phyloP scores from a whole-genome alignment of 164 flowering plant species.

The Nymphaea thermarum region DNA sequence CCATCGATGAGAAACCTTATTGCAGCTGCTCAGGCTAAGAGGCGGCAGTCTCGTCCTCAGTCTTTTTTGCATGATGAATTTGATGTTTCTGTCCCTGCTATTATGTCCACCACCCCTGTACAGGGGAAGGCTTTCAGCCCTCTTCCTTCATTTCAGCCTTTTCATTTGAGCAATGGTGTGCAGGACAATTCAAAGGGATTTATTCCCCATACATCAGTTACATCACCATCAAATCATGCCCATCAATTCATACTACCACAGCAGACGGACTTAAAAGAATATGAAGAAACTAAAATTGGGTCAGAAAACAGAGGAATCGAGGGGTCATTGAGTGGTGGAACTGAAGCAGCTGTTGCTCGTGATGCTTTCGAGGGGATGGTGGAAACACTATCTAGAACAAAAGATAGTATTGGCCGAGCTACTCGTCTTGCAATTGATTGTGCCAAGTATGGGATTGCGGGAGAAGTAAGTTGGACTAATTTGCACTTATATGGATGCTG shows the following conservation, averaged over 20 bases:
- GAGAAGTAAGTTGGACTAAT: conserved; percentile 46
- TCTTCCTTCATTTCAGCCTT: conserved; percentile 13
- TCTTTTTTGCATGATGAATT: conserved; percentile 17
- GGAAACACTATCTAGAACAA: conserved; percentile 94
- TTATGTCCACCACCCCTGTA: conserved; percentile 18
- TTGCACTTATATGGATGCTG: background rate
- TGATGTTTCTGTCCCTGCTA: conserved; percentile 13
- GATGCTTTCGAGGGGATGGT: conserved; percentile 99
- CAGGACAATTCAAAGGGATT: conserved; percentile 32
- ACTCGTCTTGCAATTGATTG: conserved; percentile 99
- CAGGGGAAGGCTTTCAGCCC: conserved; percentile 46
- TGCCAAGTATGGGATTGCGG: conserved; percentile 93
- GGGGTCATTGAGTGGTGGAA: conserved; percentile 85
- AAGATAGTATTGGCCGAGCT: conserved; percentile 98
- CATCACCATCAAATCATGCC: conserved; percentile 44
- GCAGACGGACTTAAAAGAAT: conserved; percentile 43
- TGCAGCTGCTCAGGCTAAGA: conserved; percentile 95
- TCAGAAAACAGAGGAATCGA: conserved; percentile 40
- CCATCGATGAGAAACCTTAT: conserved; percentile 80
- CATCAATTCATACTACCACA: conserved; percentile 20
- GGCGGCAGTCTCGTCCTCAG: conserved; percentile 51
- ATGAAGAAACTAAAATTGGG: conserved; percentile 49
- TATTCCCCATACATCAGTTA: conserved; percentile 15
- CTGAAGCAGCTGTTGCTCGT: conserved; percentile 97
- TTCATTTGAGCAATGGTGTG: conserved; percentile 20